Evolutionary conservation across 2,329 filamentous ascomycete genomes (phyloP).

Genomic region (Elsinoe batatas): DNA sequence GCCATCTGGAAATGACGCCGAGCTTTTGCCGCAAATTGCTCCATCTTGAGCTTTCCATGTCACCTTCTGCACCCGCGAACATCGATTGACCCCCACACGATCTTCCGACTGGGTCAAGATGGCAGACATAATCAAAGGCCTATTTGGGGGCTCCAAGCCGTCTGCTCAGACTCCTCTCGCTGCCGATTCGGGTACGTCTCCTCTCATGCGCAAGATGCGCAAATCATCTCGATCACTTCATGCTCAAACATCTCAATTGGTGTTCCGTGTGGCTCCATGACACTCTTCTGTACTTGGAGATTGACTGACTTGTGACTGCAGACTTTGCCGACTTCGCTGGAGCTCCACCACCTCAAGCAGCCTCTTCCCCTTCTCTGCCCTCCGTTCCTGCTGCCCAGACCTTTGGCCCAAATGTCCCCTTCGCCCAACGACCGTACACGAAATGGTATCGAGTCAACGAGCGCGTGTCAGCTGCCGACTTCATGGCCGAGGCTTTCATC

Average conservation of each 20-base stretch:
- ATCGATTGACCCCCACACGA: neutral
- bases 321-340: slow-evolving; percentile 92
- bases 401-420: slow-evolving; percentile 33
- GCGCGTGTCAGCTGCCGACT: slow-evolving; percentile 73
- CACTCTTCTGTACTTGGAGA: slow-evolving; percentile 5
- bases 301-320: slow-evolving; percentile 30
- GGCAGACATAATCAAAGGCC: slow-evolving; percentile 52
- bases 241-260: slow-evolving; percentile 13
- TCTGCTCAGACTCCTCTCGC: slow-evolving; percentile 35
- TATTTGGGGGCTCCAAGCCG: slow-evolving; percentile 60
- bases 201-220: slow-evolving; percentile 10
- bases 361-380: slow-evolving; percentile 46
- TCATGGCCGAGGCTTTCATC: slow-evolving; percentile 77
- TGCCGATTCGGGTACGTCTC: slow-evolving; percentile 54
- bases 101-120: slow-evolving; percentile 21
- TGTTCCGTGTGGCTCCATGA: neutral
- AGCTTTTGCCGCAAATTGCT: slow-evolving; percentile 4
- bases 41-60: neutral
- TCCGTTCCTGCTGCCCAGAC: slow-evolving; percentile 36
- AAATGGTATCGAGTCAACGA: slow-evolving; percentile 98
- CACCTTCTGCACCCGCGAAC: neutral
- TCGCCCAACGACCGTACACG: slow-evolving; percentile 58
- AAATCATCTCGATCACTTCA: slow-evolving; percentile 10
- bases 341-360: slow-evolving; percentile 55
- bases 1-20: neutral